Percentiles rank a stretch among this genome's conserved stretches.
These are phyloP conservation scores for Trichoderma brevicompactum DNA, from an alignment of 2,329 filamentous ascomycete species.

Conservation along the genomic window DNA sequence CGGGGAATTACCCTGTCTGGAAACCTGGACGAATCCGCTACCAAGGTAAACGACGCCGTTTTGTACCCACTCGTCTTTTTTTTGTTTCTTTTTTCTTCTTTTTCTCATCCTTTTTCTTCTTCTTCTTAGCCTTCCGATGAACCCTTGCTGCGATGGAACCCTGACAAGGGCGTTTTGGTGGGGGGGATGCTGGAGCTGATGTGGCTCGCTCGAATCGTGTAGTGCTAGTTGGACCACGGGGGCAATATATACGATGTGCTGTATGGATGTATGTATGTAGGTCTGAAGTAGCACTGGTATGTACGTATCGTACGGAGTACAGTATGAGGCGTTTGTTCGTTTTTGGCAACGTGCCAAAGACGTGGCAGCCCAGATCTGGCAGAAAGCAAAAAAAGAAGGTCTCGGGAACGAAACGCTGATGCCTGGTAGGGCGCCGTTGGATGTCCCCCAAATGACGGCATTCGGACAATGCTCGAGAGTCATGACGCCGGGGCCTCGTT, in stretches of 20 bases:
- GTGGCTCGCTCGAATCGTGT: conserved; percentile 27
- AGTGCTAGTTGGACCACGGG: conserved; percentile 17
- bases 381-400: conserved; percentile 10
- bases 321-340: conserved; percentile 27
- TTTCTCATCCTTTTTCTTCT: neutral
- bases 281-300: conserved; percentile 9
- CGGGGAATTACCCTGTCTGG: conserved; percentile 15
- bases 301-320: conserved; percentile 25
- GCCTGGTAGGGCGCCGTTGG: conserved; percentile 5
- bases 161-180: conserved; percentile 18
- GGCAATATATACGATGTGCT: conserved; percentile 21
- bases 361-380: conserved; percentile 28
- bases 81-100: neutral
- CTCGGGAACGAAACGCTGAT: conserved; percentile 16
- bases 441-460: neutral
- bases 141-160: conserved; percentile 27
- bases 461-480: neutral
- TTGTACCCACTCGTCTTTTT: conserved; percentile 7
- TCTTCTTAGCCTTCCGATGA: conserved; percentile 15
- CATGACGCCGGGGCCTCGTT: conserved; percentile 19
- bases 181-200: conserved; percentile 17
- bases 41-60: conserved; percentile 4
- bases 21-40: conserved; percentile 19
- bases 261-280: conserved; percentile 6
- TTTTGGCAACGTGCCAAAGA: conserved; percentile 23